Evolutionary conservation across 768 basidiomycete genomes (phyloP).

Genomic region (Collybia nuda): DNA sequence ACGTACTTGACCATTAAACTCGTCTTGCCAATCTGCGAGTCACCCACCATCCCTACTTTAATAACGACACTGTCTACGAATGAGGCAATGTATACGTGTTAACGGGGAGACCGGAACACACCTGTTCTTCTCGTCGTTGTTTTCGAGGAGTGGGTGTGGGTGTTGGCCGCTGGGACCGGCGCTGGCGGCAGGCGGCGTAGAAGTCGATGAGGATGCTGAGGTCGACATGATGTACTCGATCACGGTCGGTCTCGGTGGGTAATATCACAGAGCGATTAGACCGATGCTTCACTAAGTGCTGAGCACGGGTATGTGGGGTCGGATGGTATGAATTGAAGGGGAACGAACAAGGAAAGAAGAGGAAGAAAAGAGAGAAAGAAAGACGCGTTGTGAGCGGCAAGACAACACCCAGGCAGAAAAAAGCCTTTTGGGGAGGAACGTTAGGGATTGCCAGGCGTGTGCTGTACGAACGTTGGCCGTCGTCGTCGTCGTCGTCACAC

Average conservation of each 20-base stretch:
- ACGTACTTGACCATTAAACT: slow-evolving; percentile 99
- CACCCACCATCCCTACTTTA: slow-evolving; percentile 99
- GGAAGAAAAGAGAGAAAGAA: slow-evolving; percentile 35
- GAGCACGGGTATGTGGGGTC: slow-evolving; percentile 16
- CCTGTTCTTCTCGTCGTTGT: slow-evolving; percentile 79
- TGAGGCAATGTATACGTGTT: not conserved
- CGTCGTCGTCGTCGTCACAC: too few species aligned
- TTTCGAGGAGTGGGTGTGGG: slow-evolving; percentile 48
- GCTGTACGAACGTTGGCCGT: too few species aligned
- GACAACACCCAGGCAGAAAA: too few species aligned
- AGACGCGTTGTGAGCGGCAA: slow-evolving; percentile 33
- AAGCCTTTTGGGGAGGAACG: too few species aligned
- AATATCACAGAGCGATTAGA: slow-evolving; percentile 15
- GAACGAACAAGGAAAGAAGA: slow-evolving; percentile 22
- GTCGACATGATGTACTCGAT: slow-evolving; percentile 41
- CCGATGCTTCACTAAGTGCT: slow-evolving; percentile 13
- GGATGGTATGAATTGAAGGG: slow-evolving; percentile 19
- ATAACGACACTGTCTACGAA: slow-evolving; percentile 71
- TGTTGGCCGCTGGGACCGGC: slow-evolving; percentile 56
- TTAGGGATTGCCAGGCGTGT: too few species aligned
- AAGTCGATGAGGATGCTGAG: slow-evolving; percentile 47
- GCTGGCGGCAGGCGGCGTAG: slow-evolving; percentile 40
- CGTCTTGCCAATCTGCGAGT: slow-evolving; percentile 99
- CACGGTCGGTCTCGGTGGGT: slow-evolving; percentile 12
- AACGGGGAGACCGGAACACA: slow-evolving; percentile 17